Conservation (phyloP, 2,329 filamentous ascomycete species). For the Alternaria sp. region DNA sequence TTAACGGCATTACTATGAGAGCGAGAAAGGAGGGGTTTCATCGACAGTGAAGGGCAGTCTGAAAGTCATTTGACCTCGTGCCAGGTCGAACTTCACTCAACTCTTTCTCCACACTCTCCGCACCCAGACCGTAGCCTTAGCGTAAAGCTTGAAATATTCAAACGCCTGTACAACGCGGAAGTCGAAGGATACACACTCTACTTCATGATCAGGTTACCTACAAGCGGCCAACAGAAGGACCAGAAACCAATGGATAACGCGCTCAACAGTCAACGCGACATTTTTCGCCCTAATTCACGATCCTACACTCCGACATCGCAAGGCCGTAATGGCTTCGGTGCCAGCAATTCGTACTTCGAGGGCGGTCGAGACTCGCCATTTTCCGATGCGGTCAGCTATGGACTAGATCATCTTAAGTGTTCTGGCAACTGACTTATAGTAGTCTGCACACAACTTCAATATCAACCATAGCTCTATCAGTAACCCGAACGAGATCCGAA, state of each 20-base stretch:
- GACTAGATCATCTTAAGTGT: too few species aligned
- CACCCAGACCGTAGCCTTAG: conserved; percentile 24
- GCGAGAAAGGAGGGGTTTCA: too few species aligned
- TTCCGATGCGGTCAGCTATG: background rate
- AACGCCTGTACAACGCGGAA: conserved; percentile 6
- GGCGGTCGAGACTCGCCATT: background rate
- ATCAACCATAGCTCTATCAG: background rate
- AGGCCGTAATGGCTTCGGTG: background rate
- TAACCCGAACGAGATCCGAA: background rate
- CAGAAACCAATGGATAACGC: background rate
- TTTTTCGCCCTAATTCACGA: background rate
- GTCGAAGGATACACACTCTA: background rate
- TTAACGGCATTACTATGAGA: too few species aligned
- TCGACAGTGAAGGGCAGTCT: too few species aligned
- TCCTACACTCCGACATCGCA: background rate
- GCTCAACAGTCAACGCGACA: background rate
- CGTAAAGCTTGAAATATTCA: conserved; percentile 30
- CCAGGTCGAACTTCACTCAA: conserved; percentile 7
- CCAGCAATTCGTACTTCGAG: background rate
- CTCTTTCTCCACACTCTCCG: background rate
- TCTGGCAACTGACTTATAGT: background rate
- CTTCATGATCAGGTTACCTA: background rate
- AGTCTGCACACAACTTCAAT: background rate
- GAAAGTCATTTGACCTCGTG: background rate
- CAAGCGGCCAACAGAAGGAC: background rate